These are phyloP conservation scores for Cladophialophora yegresii DNA, from an alignment of 2,329 filamentous ascomycete genomes.

Conservation along the genomic window DNA sequence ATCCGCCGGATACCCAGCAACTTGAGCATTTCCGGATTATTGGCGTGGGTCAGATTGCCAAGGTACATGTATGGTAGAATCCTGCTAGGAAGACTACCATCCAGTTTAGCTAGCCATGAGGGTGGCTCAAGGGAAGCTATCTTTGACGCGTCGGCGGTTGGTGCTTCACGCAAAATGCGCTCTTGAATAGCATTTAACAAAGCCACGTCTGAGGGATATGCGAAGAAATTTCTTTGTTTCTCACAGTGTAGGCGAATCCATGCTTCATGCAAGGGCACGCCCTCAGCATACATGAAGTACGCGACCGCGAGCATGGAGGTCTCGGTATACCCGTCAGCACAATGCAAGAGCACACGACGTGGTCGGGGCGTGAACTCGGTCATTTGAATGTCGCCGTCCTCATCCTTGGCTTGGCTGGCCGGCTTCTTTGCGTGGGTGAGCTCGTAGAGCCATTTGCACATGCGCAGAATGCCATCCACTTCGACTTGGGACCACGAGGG, in stretches of 20 bases:
- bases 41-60: constrained; percentile 88
- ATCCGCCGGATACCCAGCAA: constrained; percentile 83
- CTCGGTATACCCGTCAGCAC: constrained; percentile 94
- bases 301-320: constrained; percentile 84
- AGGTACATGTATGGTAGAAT: constrained; percentile 94
- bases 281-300: constrained; percentile 91
- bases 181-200: constrained; percentile 75
- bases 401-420: constrained; percentile 44
- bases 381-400: constrained; percentile 62
- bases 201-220: constrained; percentile 86
- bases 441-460: constrained; percentile 86
- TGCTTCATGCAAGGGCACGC: constrained; percentile 75
- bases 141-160: constrained; percentile 43
- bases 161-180: constrained; percentile 72
- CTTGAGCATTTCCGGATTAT: constrained; percentile 80
- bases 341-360: constrained; percentile 82
- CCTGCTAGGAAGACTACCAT: constrained; percentile 87
- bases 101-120: constrained; percentile 77
- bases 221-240: constrained; percentile 89
- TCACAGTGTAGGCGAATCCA: constrained; percentile 83
- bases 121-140: constrained; percentile 55
- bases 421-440: constrained; percentile 65
- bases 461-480: constrained; percentile 79
- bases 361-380: constrained; percentile 45
- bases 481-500: constrained; percentile 81